These are phyloP conservation scores for Blastobotrys robertii DNA, from an alignment of 805 yeast species.

Conservation along the genomic window DNA sequence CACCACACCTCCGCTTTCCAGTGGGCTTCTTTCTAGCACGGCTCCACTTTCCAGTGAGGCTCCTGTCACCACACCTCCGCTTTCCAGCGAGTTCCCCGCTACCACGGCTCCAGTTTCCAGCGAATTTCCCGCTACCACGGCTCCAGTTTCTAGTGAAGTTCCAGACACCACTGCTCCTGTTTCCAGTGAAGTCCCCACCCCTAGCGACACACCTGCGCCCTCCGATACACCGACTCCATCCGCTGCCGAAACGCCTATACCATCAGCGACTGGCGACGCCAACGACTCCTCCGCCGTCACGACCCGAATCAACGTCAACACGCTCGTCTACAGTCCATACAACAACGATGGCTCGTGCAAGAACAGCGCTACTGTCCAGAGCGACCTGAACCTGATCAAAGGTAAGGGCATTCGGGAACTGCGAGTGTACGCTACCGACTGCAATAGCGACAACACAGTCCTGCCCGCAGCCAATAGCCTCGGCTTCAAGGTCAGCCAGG, in stretches of 20 bases:
- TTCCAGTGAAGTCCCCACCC: not conserved
- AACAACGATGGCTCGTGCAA: slow-evolving; percentile 61
- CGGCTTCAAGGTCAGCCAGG: slow-evolving; percentile 74
- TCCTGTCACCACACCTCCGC: too few relatives aligned
- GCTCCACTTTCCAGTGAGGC: too few relatives aligned
- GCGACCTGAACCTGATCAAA: slow-evolving; percentile 50
- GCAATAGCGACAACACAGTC: slow-evolving; percentile 56
- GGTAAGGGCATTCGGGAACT: slow-evolving; percentile 51
- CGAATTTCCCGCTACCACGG: too few relatives aligned
- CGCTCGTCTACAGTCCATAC: slow-evolving; percentile 48
- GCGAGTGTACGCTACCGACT: slow-evolving; percentile 83
- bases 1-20: too few relatives aligned
- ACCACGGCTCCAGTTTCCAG: too few relatives aligned
- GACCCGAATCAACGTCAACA: slow-evolving; percentile 15
- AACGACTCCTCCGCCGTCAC: not conserved
- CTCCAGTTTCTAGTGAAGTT: too few relatives aligned
- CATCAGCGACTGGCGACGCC: slow-evolving; percentile 16
- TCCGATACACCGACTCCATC: slow-evolving; percentile 19
- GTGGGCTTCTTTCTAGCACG: too few relatives aligned
- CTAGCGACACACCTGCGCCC: slow-evolving; percentile 15
- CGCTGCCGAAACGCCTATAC: slow-evolving; percentile 15
- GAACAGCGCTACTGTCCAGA: slow-evolving; percentile 38
- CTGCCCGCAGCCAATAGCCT: slow-evolving; percentile 47
- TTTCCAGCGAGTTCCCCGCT: too few relatives aligned
- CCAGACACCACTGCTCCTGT: too few relatives aligned